Percentiles rank a stretch among this genome's conserved stretches.
phyloP scores from a whole-genome alignment of 805 yeast genomes.

The Pichia deserticola region DNA sequence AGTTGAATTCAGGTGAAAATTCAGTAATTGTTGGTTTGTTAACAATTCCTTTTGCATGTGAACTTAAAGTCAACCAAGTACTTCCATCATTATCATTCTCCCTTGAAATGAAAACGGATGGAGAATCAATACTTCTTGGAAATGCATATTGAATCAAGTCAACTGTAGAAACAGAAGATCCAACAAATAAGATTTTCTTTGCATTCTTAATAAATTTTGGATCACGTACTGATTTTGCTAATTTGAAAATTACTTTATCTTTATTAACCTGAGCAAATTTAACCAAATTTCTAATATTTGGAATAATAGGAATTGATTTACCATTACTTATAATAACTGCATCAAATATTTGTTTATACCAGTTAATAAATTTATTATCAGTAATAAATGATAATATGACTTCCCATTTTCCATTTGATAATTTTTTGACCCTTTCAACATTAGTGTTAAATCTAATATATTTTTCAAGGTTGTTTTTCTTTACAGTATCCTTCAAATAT shows the following conservation, averaged over 20 bases:
- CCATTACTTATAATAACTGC: constrained; percentile 61
- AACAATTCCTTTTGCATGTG: constrained; percentile 13
- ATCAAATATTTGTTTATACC: constrained; percentile 47
- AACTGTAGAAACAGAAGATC: constrained; percentile 34
- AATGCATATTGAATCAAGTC: constrained; percentile 34
- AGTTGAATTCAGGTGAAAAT: constrained; percentile 13
- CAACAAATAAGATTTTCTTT: constrained; percentile 37
- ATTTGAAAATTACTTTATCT: constrained; percentile 40
- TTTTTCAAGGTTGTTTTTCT: constrained; percentile 23
- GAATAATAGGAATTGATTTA: constrained; percentile 51
- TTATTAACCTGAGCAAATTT: constrained; percentile 32
- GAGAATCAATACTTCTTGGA: constrained; percentile 20
- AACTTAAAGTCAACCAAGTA: constrained; percentile 9
- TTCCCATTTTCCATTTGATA: constrained; percentile 33
- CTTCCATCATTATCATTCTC: neutral
- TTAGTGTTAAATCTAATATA: constrained; percentile 33
- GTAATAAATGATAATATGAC: constrained; percentile 12
- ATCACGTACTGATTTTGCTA: constrained; percentile 47
- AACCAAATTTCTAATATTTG: constrained; percentile 30
- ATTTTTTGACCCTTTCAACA: constrained; percentile 33
- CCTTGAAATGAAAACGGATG: constrained; percentile 17
- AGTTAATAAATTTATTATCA: constrained; percentile 14
- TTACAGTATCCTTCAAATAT: constrained; percentile 12
- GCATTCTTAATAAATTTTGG: constrained; percentile 34
- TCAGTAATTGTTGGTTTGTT: constrained; percentile 15